Evolutionary conservation across 352 stramenopile genomes (phyloP).

Genomic region (Globisporangium spiculum): DNA sequence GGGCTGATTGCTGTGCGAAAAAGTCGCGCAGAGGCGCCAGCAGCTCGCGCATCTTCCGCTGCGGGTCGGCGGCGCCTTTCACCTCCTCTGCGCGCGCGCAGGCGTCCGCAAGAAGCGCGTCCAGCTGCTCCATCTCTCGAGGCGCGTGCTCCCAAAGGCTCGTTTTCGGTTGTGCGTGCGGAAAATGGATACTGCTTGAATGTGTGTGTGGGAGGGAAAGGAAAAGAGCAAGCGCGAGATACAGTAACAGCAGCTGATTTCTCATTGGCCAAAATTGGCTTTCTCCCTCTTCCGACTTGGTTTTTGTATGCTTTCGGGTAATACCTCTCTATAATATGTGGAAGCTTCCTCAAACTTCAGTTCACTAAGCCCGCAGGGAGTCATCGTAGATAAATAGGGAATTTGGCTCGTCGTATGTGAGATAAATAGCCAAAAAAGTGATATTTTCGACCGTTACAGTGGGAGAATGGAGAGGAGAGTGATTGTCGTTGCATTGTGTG

Average conservation of each 20-base stretch:
- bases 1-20: constrained; percentile 27
- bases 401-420: too few relatives aligned
- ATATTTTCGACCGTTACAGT: not conserved
- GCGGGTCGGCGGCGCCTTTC: constrained; percentile 32
- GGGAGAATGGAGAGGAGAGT: not conserved
- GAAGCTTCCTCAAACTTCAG: too few relatives aligned
- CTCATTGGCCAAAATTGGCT: too few relatives aligned
- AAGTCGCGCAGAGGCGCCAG: constrained; percentile 51
- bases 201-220: not conserved
- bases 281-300: too few relatives aligned
- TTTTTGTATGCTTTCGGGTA: too few relatives aligned
- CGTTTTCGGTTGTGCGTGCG: constrained; percentile 1
- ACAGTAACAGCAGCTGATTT: not conserved
- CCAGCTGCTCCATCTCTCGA: constrained; percentile 45
- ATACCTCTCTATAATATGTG: too few relatives aligned
- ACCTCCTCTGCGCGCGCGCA: constrained; percentile 45
- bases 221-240: not conserved
- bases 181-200: constrained; percentile 4
- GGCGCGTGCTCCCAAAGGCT: not conserved
- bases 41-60: constrained; percentile 36
- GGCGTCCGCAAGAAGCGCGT: constrained; percentile 53
- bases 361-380: too few relatives aligned
- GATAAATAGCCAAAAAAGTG: too few relatives aligned
- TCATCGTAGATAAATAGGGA: too few relatives aligned
- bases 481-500: constrained; percentile 6